phyloP scores from a whole-genome alignment of 768 basidiomycete genomes.

The Agaricus bisporus region DNA sequence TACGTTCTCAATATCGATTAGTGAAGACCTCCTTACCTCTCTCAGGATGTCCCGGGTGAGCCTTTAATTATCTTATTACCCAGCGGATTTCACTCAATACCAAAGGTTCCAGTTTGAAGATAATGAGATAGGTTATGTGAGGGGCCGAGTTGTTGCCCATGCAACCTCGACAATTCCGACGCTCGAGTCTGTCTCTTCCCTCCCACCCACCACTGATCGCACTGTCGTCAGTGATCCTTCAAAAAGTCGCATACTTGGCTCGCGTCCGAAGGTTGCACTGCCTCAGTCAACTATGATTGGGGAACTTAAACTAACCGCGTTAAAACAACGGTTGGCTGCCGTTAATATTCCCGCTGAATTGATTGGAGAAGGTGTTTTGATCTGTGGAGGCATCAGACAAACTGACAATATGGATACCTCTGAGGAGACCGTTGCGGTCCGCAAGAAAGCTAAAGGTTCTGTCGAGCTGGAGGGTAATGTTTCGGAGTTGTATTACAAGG shows the following conservation, averaged over 20 bases:
- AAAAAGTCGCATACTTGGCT: conserved; percentile 47
- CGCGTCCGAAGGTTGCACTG: conserved; percentile 59
- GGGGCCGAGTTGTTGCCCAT: conserved; percentile 79
- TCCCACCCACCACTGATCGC: conserved; percentile 19
- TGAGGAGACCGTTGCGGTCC: conserved; percentile 76
- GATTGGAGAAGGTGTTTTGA: conserved; percentile 93
- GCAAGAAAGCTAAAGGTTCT: conserved; percentile 78
- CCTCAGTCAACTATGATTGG: conserved; percentile 96
- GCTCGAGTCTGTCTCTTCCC: conserved; percentile 60
- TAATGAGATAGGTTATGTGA: conserved; percentile 91
- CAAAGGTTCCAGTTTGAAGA: conserved; percentile 75
- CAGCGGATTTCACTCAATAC: not conserved
- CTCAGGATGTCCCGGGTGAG: conserved; percentile 84
- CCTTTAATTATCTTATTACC: conserved; percentile 11
- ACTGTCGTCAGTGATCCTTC: conserved; percentile 16
- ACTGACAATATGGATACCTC: conserved; percentile 35
- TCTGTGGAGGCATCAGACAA: conserved; percentile 66
- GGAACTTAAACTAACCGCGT: conserved; percentile 85
- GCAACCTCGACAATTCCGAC: conserved; percentile 86
- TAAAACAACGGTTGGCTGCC: conserved; percentile 74
- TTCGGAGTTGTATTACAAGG: conserved; percentile 84
- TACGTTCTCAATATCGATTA: conserved; percentile 90
- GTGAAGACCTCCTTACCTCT: conserved; percentile 76
- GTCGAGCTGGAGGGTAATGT: conserved; percentile 88
- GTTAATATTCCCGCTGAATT: conserved; percentile 87